Evolutionary conservation across 495 filamentous ascomycete species (phyloP), one percentile per base, ranked within the genome.

Genomic region (Endocarpon pusillum): DNA sequence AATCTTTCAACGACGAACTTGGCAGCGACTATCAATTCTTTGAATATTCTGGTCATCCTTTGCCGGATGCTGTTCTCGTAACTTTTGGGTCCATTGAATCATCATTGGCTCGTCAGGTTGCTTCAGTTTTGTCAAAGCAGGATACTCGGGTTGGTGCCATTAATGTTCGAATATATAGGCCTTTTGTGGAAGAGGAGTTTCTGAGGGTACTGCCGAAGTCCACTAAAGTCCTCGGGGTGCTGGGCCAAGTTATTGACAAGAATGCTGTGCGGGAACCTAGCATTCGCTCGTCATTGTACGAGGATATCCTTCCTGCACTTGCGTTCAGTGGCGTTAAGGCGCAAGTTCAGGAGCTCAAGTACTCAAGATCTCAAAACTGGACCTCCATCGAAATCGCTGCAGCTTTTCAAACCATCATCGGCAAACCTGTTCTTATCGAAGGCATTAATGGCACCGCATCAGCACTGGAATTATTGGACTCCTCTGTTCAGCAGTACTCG

Each of bases 151-250:
- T 94, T 35, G 89, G 89, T 39, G 81, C 85, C 14, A 59, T 97
- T 44, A 85, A 80, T 42, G 87, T 96, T 32, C 77, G 89, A 36
- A 67, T 97, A 33, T 96, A 94, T 61, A 71, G 85, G 19, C 89
- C 89, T 1, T 96, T 97, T 51, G 71, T 84, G 18, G 89, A 97
- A 57, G 80, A 89, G 44, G 81, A 80, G 35, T 97, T 97, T 62
- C 62, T 94, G 32, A 69, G 74, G 25, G 69, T 67, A 2, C 64
- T 97, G 9, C 85, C 89, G 6, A 60, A 69, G 44, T 78, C 78
- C 15, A 74, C 75, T 22, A 73, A 69, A 55, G 75, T 61, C 16
- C 65, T 96, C 36, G 74, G 74, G 22, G 64, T 78, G 17, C 60
- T 79, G 3, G 74, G 74, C 18, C 74, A 79, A 43, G 73, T 78